Evolutionary conservation across 1,139 yeast genomes (phyloP), one percentile per base, ranked within the genome.

Genomic region (Saccharomycopsis hybrid): DNA sequence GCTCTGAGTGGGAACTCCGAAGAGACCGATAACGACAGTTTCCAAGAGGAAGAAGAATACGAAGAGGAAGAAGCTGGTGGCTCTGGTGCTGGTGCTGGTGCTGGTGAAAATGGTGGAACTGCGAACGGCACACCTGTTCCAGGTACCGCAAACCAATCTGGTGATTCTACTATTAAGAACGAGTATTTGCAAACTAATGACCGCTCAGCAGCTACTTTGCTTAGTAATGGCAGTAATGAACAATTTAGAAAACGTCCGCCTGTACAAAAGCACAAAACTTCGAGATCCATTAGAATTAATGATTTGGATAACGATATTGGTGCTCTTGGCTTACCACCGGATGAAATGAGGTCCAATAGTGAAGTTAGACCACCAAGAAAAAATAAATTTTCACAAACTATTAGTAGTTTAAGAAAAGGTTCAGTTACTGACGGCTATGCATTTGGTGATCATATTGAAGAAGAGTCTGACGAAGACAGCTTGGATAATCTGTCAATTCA

Each of bases 301-400:
- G 49, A 49, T 25, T 32, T 50, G 32, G 43, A 48, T 9, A 35
- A 27, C 18, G 46, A 46, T 36, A 65, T 65, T 31, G 78, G 77
- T 1, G 62, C 71, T 38, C 58, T 73, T 25, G 77, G 77, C 0
- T 60, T 64, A 38, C 72, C 66, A 0, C 74, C 74, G 25, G 46
- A 18, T 33, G 39, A 43, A 13, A 30, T 27, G 33, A 13, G 48
- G 57, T 5, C 48, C 53, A 25, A 54, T 55, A 31, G 57, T 55
- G 44, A 51, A 44, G 30, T 39, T 9, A 41, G n/a, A 38, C 5
- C 30, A 32, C 29, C 46, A 47, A 18, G 35, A 43, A 24, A 47
- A 29, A 18, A 47, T 32, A n/a, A 46, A 41, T 27, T 35, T 37
- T n/a, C 31, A 32, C 25, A 45, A 45, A 42, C 40, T 41, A 13